phyloP scores from a whole-genome alignment of 164 flowering plant genomes.

The Amborella trichopoda region DNA sequence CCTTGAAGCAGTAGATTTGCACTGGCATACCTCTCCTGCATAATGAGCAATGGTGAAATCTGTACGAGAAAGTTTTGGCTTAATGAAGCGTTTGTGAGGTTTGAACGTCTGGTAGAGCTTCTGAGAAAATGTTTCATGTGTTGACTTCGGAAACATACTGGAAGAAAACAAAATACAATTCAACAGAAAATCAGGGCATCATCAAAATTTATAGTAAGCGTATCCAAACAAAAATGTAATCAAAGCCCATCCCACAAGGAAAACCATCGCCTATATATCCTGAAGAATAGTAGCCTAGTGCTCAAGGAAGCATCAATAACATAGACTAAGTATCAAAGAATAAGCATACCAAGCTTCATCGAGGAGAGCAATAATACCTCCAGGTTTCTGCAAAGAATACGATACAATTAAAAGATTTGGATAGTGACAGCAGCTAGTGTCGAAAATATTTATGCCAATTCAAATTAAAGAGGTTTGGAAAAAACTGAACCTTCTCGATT shows the following conservation, averaged over 20 bases:
- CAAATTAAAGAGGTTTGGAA: background rate
- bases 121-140: conserved; percentile 76
- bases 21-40: conserved; percentile 94
- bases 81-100: conserved; percentile 62
- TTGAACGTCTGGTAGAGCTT: conserved; percentile 84
- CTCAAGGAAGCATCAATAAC: too few relatives aligned
- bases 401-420: conserved; percentile 1
- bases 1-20: too few relatives aligned
- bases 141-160: conserved; percentile 97
- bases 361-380: conserved; percentile 75
- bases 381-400: conserved; percentile 66
- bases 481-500: conserved; percentile 61
- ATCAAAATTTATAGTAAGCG: too few relatives aligned
- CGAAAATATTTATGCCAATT: background rate
- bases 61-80: conserved; percentile 73
- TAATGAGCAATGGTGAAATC: conserved; percentile 75
- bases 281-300: too few relatives aligned
- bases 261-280: too few relatives aligned
- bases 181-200: too few relatives aligned
- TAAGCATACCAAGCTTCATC: conserved; percentile 80
- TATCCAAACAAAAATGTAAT: too few relatives aligned
- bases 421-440: background rate
- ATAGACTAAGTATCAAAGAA: too few relatives aligned
- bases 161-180: conserved; percentile 7
- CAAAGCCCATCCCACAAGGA: too few relatives aligned